Evolutionary conservation across 306 rosid genomes (phyloP).

Genomic region (Phaseolus lunatus): DNA sequence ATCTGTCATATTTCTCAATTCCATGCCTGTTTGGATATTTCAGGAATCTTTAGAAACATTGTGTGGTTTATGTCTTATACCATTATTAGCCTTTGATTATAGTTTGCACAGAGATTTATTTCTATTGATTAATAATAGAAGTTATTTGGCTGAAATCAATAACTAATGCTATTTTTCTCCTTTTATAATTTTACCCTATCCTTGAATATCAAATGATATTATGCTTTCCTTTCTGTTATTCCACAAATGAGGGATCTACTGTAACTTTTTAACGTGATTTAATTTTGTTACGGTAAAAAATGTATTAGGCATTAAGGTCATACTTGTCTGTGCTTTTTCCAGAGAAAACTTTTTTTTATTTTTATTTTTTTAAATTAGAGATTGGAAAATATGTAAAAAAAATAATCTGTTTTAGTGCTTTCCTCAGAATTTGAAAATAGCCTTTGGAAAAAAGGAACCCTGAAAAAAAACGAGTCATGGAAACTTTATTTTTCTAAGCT

Average conservation of each 20-base stretch:
- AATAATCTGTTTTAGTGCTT: background rate
- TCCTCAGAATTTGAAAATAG: background rate
- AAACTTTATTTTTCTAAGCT: background rate
- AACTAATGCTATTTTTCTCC: slow-evolving; percentile 6
- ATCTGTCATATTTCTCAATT: slow-evolving; percentile 31
- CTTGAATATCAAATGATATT: slow-evolving; percentile 24
- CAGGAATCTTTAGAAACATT: slow-evolving; percentile 31
- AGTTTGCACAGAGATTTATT: slow-evolving; percentile 7
- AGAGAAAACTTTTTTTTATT: background rate
- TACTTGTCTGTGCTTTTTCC: background rate
- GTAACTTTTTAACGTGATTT: slow-evolving; percentile 2
- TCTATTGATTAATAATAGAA: slow-evolving; percentile 17
- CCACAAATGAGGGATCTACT: background rate
- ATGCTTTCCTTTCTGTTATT: slow-evolving; percentile 17
- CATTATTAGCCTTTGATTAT: background rate
- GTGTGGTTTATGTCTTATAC: slow-evolving; percentile 24
- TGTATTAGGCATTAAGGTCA: background rate
- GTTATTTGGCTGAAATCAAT: slow-evolving; percentile 18
- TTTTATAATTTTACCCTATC: slow-evolving; percentile 11
- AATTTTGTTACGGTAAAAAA: slow-evolving; percentile 8
- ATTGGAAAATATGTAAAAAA: background rate
- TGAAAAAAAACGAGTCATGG: background rate
- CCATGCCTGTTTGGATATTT: slow-evolving; percentile 36
- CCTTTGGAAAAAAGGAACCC: background rate
- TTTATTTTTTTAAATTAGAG: background rate